A percentile compares a stretch with the other conserved stretches of the same genome.
phyloP scores from a whole-genome alignment of 768 basidiomycete genomes.

The Mycena chlorophos region DNA sequence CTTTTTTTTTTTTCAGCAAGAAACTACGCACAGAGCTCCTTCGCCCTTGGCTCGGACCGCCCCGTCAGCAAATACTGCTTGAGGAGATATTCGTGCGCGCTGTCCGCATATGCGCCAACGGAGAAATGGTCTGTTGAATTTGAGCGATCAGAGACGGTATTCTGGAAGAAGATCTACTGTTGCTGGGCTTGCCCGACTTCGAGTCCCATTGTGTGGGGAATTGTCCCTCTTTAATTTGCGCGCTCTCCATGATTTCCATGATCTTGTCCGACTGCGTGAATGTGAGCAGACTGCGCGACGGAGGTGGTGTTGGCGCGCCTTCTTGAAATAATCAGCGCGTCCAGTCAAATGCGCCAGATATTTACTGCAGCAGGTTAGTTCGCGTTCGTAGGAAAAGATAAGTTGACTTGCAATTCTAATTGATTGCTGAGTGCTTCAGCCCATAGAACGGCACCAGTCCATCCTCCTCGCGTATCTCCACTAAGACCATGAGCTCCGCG shows the following conservation, averaged over 20 bases:
- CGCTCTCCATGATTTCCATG: conserved; percentile 52
- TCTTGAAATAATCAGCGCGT: conserved; percentile 58
- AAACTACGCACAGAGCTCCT: conserved; percentile 52
- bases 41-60: conserved; percentile 42
- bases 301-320: conserved; percentile 27
- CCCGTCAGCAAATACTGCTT: conserved; percentile 62
- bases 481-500: conserved; percentile 29
- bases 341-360: conserved; percentile 79
- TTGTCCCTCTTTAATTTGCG: conserved; percentile 46
- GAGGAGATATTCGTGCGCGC: conserved; percentile 67
- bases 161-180: conserved; percentile 36
- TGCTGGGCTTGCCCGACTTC: conserved; percentile 42
- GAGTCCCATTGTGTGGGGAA: conserved; percentile 57
- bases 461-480: conserved; percentile 35
- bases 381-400: not conserved
- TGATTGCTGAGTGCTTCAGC: conserved; percentile 56
- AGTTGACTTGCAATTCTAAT: conserved; percentile 53
- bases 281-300: conserved; percentile 31
- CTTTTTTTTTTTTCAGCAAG: too few relatives aligned
- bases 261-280: conserved; percentile 44
- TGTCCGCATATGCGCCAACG: conserved; percentile 60
- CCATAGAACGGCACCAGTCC: conserved; percentile 38
- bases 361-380: conserved; percentile 47
- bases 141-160: not conserved
- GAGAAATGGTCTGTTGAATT: conserved; percentile 40